Conservation (phyloP, 148 eudicot genomes). For the Selenicereus undatus region DNA sequence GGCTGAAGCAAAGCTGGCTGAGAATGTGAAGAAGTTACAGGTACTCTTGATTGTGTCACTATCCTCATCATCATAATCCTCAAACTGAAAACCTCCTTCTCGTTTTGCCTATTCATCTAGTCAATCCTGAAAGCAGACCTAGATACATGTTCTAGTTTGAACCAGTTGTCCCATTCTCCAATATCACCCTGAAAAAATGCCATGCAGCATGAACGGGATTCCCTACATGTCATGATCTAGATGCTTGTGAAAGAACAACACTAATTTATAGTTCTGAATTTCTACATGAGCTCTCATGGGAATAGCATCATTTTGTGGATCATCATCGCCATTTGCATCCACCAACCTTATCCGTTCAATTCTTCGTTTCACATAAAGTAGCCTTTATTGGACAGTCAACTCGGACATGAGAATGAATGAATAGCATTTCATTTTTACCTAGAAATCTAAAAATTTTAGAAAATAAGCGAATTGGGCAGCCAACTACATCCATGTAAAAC, state of each 20-base stretch:
- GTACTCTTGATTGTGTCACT: conserved; percentile 22
- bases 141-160: neutral
- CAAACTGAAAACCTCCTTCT: neutral
- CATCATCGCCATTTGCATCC: neutral
- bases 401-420: neutral
- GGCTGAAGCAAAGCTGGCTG: conserved; percentile 50
- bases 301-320: neutral
- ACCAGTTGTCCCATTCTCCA: neutral
- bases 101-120: neutral
- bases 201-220: neutral
- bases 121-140: neutral
- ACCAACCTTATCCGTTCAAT: neutral
- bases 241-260: neutral
- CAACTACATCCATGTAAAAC: neutral
- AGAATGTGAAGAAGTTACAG: conserved; percentile 58
- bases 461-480: neutral
- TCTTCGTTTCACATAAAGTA: neutral
- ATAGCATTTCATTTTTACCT: neutral
- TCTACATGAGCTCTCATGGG: neutral
- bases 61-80: neutral
- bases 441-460: too few species aligned
- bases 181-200: neutral
- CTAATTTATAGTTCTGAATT: neutral
- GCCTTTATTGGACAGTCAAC: neutral
- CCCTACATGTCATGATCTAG: neutral